A percentile compares a stretch with the other conserved stretches of the same genome.
Conservation (phyloP, 75 land plant genomes). For the Chamaecyparis obtusa region DNA sequence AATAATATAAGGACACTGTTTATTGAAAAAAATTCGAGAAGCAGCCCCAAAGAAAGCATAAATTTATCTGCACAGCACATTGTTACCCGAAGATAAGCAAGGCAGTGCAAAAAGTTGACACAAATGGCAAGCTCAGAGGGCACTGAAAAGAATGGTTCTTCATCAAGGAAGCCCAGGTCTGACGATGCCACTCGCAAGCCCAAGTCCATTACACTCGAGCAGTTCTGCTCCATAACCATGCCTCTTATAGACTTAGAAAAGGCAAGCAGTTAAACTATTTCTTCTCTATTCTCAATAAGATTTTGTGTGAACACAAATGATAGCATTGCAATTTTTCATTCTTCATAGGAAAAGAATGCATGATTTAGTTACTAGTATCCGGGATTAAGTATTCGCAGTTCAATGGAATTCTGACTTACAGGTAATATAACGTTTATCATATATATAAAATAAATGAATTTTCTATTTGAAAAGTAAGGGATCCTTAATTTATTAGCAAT, state of each 20-base stretch:
- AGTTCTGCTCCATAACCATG: slow-evolving; percentile 63
- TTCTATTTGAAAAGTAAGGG: not conserved
- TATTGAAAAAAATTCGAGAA: too few relatives aligned
- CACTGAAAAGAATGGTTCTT: not conserved
- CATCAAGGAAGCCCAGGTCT: not conserved
- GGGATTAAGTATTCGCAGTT: not conserved
- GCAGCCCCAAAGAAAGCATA: too few relatives aligned
- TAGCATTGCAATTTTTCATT: not conserved
- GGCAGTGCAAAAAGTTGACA: not conserved
- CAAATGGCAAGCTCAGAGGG: not conserved
- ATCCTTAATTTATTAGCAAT: too few relatives aligned
- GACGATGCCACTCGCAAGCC: not conserved
- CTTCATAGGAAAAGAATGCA: not conserved
- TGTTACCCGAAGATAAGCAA: not conserved
- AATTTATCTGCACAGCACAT: too few relatives aligned
- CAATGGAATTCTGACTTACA: not conserved
- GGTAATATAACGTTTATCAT: not conserved
- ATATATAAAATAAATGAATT: not conserved
- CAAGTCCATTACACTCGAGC: slow-evolving; percentile 45
- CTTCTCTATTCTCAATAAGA: not conserved
- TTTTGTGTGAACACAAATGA: not conserved
- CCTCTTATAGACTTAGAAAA: slow-evolving; percentile 84
- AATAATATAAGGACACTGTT: too few relatives aligned
- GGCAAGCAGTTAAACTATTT: slow-evolving; percentile 24
- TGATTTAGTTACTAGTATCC: not conserved